A percentile compares a stretch with the other conserved stretches of the same genome.
These are phyloP conservation scores for Aquilaria sinensis DNA, from an alignment of 345 rosid species.

Conservation along the genomic window DNA sequence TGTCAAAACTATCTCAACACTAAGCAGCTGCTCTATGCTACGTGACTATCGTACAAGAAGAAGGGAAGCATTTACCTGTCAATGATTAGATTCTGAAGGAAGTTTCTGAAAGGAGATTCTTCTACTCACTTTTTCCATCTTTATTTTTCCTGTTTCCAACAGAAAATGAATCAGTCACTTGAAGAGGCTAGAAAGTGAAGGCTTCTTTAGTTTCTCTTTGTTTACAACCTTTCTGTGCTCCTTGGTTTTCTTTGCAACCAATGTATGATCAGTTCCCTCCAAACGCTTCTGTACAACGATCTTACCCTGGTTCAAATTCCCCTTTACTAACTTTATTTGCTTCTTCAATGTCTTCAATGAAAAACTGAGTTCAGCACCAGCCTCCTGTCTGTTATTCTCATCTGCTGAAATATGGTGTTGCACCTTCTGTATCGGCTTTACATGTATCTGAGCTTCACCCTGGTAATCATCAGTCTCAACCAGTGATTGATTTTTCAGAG, in stretches of 20 bases:
- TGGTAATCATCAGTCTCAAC: constrained; percentile 13
- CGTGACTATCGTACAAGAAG: no score
- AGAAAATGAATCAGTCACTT: constrained; percentile 11
- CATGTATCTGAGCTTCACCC: constrained; percentile 10
- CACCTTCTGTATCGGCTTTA: constrained; percentile 14
- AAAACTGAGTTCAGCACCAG: no score
- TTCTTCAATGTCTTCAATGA: not conserved
- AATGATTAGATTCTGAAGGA: no score
- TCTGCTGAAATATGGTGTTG: constrained; percentile 7
- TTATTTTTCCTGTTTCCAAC: not conserved
- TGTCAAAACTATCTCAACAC: no score
- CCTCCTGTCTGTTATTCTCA: no score
- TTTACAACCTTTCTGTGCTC: constrained; percentile 9
- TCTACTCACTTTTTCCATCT: no score
- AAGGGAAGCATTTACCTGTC: no score
- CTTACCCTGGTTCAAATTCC: constrained; percentile 6
- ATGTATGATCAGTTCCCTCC: not conserved
- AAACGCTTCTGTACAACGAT: not conserved
- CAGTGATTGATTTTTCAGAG: constrained; percentile 1
- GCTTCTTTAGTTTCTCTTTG: constrained; percentile 13
- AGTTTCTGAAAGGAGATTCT: no score
- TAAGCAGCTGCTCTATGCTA: no score
- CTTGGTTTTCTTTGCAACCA: constrained; percentile 14
- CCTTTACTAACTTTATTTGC: constrained; percentile 4
- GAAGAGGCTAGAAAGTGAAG: constrained; percentile 42